phyloP scores from a whole-genome alignment of 352 stramenopile species.

The Globisporangium recalcitrans region DNA sequence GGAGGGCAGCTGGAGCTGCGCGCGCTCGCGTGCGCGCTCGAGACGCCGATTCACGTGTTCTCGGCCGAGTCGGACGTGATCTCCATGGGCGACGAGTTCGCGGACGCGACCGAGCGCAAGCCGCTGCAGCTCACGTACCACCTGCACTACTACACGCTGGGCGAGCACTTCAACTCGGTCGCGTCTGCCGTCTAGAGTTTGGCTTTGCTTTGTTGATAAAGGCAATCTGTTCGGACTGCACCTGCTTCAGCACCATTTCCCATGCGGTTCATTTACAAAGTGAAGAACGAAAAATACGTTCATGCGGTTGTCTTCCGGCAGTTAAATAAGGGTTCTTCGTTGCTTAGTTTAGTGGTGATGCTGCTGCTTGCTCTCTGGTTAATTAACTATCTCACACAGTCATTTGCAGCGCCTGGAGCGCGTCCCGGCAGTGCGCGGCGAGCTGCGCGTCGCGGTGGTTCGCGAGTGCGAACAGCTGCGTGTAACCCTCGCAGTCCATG shows the following conservation, averaged over 20 bases:
- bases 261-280: too few species aligned
- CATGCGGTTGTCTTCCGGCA: neutral
- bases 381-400: slow-evolving; percentile 7
- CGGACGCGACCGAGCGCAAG: slow-evolving; percentile 40
- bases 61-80: slow-evolving; percentile 83
- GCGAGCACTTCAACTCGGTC: slow-evolving; percentile 99
- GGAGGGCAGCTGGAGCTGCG: slow-evolving; percentile 95
- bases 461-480: slow-evolving; percentile 44
- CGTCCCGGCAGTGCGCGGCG: slow-evolving; percentile 44
- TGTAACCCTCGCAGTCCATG: slow-evolving; percentile 16
- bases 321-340: slow-evolving; percentile 3
- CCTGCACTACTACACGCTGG: slow-evolving; percentile 97
- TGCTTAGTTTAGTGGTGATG: slow-evolving; percentile 18
- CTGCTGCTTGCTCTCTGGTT: neutral
- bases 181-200: slow-evolving; percentile 7
- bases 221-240: too few species aligned
- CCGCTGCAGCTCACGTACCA: slow-evolving; percentile 93
- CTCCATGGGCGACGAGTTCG: slow-evolving; percentile 86
- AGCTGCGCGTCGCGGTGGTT: slow-evolving; percentile 64
- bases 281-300: neutral
- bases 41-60: slow-evolving; percentile 91
- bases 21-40: slow-evolving; percentile 84
- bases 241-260: too few species aligned
- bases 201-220: too few species aligned
- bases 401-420: slow-evolving; percentile 34